Evolutionary conservation across 192 early-diverging fungal genomes (phyloP), one percentile per base, ranked within the genome.

Genomic region (Coemansia biformis): DNA sequence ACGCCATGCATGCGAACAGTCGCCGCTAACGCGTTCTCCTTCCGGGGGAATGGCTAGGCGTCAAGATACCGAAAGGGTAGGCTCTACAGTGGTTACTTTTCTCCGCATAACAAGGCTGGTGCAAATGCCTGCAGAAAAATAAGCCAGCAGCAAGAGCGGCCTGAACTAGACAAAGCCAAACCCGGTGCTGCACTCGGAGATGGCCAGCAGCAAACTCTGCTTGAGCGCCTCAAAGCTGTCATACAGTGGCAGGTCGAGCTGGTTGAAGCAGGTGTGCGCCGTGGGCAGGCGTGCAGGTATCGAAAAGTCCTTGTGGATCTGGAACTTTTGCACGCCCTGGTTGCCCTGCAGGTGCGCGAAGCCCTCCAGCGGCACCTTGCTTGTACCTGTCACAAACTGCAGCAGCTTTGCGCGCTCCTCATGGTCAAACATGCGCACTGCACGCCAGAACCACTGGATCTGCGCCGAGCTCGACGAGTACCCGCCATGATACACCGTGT

Each of bases 251-350:
- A 99, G 58, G 63, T 99, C 96, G 22, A 99, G 70, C 80, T 99
- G 96, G 64, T 99, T 99, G 75, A 99, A 99, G 66, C 96, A 98
- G 37, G 96, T 98, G 64, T 98, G 96, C 11, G 96, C 96, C 14
- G 88, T 90, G 13, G 96, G 96, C 21, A 98, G 76, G n/a, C 96
- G 80, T 29, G 82, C 78, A 6, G 85, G 78, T 5, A 85, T 86
- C 11, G 83, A 66, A 80, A 90, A 94, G 71, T 95, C 93, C 72
- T 92, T 94, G 77, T 96, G 92, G 59, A 99, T 94, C 76, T 96
- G 93, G 83, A 99, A 99, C 79, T 94, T 95, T 66, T 96, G 93
- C 14, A 94, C 79, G 26, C 96, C 93, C 50, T 83, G 84, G 43
- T 86, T 88, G 19, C 96, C 96, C 66, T 99, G 92, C 36, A 99